Percentiles rank a stretch among this genome's conserved stretches.
These are phyloP conservation scores for Poterioochromonas sp. DNA, from an alignment of 352 stramenopile species.

Conservation along the genomic window DNA sequence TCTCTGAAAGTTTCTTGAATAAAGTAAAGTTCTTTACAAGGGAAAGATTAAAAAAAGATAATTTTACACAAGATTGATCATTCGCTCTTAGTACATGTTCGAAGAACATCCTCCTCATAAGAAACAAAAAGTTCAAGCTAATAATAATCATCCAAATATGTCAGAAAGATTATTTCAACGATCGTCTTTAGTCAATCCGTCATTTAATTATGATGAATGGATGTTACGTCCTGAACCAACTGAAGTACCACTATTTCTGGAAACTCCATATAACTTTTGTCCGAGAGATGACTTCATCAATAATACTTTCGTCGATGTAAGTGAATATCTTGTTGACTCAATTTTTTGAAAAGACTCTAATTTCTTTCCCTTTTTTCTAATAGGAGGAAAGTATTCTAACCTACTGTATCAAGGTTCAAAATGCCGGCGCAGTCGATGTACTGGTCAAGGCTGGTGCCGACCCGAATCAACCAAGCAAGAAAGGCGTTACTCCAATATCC, in stretches of 20 bases:
- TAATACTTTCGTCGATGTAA: conserved; percentile 1
- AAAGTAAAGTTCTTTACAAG: too few species aligned
- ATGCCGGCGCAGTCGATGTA: conserved; percentile 2
- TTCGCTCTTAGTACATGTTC: too few species aligned
- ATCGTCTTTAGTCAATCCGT: too few species aligned
- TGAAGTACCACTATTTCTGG: not conserved
- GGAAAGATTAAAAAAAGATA: too few species aligned
- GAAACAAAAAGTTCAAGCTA: too few species aligned
- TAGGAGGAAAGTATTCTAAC: conserved; percentile 13
- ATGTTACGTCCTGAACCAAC: not conserved
- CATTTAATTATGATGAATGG: too few species aligned
- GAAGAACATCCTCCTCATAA: too few species aligned
- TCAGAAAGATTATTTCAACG: too few species aligned
- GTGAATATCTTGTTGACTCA: not conserved
- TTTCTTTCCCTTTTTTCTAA: not conserved
- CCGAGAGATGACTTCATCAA: conserved; percentile 2
- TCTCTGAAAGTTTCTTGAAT: too few species aligned
- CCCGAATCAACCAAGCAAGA: conserved; percentile 4
- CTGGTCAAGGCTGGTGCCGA: not conserved
- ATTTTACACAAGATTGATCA: too few species aligned
- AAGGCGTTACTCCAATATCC: conserved; percentile 47
- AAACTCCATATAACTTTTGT: not conserved
- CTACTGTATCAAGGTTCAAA: conserved; percentile 34
- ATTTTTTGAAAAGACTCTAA: not conserved
- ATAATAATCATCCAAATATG: too few species aligned